Evolutionary conservation across 2,329 filamentous ascomycete genomes (phyloP).

Genomic region (Periconia sp.): DNA sequence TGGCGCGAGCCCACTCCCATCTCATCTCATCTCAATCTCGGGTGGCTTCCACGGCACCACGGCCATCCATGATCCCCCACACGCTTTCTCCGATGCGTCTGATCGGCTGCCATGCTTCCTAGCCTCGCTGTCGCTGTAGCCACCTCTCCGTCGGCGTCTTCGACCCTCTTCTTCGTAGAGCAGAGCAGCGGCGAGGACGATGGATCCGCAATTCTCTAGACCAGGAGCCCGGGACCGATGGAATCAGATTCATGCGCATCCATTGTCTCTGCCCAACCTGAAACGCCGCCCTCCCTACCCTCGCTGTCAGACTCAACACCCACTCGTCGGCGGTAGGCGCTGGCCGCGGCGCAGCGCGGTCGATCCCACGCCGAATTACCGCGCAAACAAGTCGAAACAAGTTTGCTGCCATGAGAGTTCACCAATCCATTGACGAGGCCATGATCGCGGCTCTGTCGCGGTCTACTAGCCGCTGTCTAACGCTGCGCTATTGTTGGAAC

Average conservation of each 20-base stretch:
- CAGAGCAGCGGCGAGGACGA: no score
- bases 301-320: conserved; percentile 10
- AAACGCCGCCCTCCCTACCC: conserved; percentile 11
- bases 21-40: no score
- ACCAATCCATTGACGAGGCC: no score
- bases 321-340: conserved; percentile 9
- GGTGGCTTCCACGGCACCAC: no score
- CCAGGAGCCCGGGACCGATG: background rate
- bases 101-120: background rate
- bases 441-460: no score
- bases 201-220: no score
- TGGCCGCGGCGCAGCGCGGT: conserved; percentile 10
- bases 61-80: background rate
- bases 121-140: conserved; percentile 1
- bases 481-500: conserved; percentile 3
- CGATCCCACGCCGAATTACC: no score
- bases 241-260: conserved; percentile 8
- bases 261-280: conserved; percentile 15
- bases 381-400: no score
- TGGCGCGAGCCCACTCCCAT: no score
- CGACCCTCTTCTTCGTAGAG: no score
- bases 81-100: background rate
- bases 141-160: background rate
- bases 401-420: no score
- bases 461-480: no score